Percentiles rank a stretch among this genome's conserved stretches.
These are phyloP conservation scores for Teratosphaeria zuluensis DNA, from an alignment of 2,329 filamentous ascomycete species.

Conservation along the genomic window DNA sequence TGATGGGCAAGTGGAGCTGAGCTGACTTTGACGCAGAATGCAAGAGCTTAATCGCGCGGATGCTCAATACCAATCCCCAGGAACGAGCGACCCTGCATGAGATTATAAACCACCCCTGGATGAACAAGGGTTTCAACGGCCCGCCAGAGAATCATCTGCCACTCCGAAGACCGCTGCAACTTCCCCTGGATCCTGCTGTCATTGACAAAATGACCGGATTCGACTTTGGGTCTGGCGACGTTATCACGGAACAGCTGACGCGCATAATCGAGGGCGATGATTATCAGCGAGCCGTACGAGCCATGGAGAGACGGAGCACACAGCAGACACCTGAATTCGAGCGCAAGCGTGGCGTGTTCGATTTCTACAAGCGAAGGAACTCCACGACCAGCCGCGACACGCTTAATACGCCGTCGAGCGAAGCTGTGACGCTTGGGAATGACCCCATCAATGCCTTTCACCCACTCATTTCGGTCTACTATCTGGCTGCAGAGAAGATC, in stretches of 20 bases:
- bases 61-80: conserved; percentile 90
- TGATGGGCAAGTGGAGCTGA: not conserved
- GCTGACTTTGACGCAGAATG: conserved; percentile 56
- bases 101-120: conserved; percentile 93
- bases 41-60: conserved; percentile 80
- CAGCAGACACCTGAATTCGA: conserved; percentile 53
- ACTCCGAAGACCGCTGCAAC: conserved; percentile 67
- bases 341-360: conserved; percentile 87
- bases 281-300: conserved; percentile 74
- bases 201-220: conserved; percentile 95
- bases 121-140: conserved; percentile 79
- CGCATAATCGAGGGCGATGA: conserved; percentile 88
- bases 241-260: conserved; percentile 70
- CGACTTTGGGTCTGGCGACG: conserved; percentile 83
- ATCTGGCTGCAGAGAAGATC: conserved; percentile 89
- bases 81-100: conserved; percentile 79
- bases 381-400: conserved; percentile 85
- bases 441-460: conserved; percentile 92
- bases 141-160: conserved; percentile 87
- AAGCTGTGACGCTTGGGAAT: conserved; percentile 69
- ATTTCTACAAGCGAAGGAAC: conserved; percentile 92
- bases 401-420: conserved; percentile 69
- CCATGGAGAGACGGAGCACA: conserved; percentile 58
- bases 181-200: conserved; percentile 74
- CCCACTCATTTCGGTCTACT: conserved; percentile 87